A percentile compares a stretch with the other conserved stretches of the same genome.
Evolutionary conservation across 2,329 filamentous ascomycete genomes (phyloP).

Genomic region (Fusarium tjaetaba): DNA sequence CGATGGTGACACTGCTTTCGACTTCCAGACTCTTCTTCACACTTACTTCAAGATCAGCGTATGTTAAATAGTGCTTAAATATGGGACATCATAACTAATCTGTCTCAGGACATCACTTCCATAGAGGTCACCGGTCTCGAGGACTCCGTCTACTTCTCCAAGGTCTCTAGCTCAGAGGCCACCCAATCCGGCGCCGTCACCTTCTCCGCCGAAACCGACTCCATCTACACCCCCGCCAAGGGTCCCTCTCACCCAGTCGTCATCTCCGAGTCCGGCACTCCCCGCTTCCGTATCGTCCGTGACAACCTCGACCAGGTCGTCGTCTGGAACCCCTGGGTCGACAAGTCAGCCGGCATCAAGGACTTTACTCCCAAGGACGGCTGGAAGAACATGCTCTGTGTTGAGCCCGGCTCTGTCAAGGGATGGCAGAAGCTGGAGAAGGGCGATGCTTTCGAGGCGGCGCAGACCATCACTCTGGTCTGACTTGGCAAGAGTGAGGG

Average conservation of each 20-base stretch:
- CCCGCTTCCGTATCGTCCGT: conserved; percentile 77
- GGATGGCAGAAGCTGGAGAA: conserved; percentile 87
- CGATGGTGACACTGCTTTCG: conserved; percentile 82
- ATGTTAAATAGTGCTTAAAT: conserved; percentile 45
- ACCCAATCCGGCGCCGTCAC: conserved; percentile 71
- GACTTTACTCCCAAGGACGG: conserved; percentile 92
- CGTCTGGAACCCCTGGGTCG: conserved; percentile 96
- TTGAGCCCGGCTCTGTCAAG: conserved; percentile 87
- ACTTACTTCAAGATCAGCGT: conserved; percentile 88
- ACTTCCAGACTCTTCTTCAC: conserved; percentile 92
- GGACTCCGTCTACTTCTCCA: conserved; percentile 82
- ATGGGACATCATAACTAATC: not conserved
- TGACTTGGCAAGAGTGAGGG: conserved; percentile 33
- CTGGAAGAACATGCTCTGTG: conserved; percentile 92
- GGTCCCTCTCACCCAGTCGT: conserved; percentile 67
- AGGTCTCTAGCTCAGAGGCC: conserved; percentile 75
- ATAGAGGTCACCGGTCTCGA: conserved; percentile 80
- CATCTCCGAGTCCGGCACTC: conserved; percentile 70
- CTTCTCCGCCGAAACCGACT: conserved; percentile 84
- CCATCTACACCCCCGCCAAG: conserved; percentile 80
- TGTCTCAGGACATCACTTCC: conserved; percentile 77
- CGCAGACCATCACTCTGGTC: conserved; percentile 62
- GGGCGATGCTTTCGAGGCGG: conserved; percentile 73
- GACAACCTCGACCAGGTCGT: conserved; percentile 90
- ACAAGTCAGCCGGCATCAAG: conserved; percentile 81